phyloP scores from a whole-genome alignment of 2,329 filamentous ascomycete genomes.

The Orbilia brochopaga region DNA sequence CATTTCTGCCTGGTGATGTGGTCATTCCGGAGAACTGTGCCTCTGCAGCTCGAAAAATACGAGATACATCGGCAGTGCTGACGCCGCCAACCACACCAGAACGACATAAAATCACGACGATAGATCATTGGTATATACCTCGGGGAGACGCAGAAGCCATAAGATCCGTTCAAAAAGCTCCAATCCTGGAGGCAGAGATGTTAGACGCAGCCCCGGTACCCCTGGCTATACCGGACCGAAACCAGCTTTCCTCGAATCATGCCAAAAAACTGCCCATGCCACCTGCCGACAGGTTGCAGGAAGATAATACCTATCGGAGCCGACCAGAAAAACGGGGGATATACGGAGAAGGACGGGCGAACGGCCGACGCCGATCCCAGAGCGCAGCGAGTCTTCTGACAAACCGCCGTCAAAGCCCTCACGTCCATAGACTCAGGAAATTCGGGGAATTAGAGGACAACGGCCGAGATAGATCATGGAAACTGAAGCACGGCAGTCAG shows the following conservation, averaged over 20 bases:
- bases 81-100: conserved; percentile 32
- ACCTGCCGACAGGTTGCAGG: too few relatives aligned
- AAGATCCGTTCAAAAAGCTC: neutral
- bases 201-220: neutral
- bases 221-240: neutral
- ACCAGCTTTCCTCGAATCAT: neutral
- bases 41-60: conserved; percentile 19
- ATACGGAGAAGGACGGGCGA: too few relatives aligned
- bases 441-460: conserved; percentile 25
- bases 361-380: neutral
- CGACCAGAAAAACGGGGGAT: neutral
- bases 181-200: neutral
- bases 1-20: conserved; percentile 23
- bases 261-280: neutral
- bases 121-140: conserved; percentile 25
- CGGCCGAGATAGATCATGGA: neutral
- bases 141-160: neutral
- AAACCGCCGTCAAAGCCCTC: neutral
- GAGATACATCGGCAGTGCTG: conserved; percentile 16
- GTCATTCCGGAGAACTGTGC: conserved; percentile 17
- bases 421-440: conserved; percentile 7
- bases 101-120: conserved; percentile 9
- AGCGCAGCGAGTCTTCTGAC: neutral
- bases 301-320: too few relatives aligned
- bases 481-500: conserved; percentile 11